phyloP scores from a whole-genome alignment of 2,329 filamentous ascomycete species.

The Botrytis deweyae region DNA sequence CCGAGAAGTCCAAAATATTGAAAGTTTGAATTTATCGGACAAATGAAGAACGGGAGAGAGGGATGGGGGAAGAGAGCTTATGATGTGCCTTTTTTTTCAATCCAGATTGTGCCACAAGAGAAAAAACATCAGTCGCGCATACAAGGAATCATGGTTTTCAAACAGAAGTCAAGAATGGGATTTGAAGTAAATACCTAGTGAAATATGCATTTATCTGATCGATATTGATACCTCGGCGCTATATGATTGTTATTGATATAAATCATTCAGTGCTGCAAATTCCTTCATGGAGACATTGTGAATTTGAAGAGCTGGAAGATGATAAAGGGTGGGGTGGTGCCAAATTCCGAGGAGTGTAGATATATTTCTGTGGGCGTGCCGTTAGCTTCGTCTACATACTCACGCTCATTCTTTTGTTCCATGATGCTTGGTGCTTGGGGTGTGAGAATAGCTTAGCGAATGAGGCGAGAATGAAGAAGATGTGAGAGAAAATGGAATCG shows the following conservation, averaged over 20 bases:
- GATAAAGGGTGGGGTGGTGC: no score
- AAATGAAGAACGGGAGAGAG: neutral
- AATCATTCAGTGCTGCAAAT: neutral
- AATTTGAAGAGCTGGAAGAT: no score
- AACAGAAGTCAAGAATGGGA: neutral
- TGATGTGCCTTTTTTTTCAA: neutral
- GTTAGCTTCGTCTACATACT: no score
- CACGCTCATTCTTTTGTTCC: no score
- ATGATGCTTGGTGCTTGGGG: no score
- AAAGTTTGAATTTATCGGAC: neutral
- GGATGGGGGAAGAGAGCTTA: neutral
- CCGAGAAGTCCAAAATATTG: neutral
- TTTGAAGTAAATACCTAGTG: neutral
- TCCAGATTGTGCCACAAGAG: neutral
- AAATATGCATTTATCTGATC: neutral
- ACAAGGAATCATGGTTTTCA: neutral
- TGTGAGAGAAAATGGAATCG: no score
- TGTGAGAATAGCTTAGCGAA: no score
- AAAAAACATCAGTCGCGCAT: neutral
- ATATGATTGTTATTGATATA: neutral
- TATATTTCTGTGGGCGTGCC: no score
- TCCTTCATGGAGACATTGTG: no score
- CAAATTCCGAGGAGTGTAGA: no score
- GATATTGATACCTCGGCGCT: neutral
- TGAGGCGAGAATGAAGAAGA: no score